phyloP scores from a whole-genome alignment of 441 rosid species.

The Kokia cookei region DNA sequence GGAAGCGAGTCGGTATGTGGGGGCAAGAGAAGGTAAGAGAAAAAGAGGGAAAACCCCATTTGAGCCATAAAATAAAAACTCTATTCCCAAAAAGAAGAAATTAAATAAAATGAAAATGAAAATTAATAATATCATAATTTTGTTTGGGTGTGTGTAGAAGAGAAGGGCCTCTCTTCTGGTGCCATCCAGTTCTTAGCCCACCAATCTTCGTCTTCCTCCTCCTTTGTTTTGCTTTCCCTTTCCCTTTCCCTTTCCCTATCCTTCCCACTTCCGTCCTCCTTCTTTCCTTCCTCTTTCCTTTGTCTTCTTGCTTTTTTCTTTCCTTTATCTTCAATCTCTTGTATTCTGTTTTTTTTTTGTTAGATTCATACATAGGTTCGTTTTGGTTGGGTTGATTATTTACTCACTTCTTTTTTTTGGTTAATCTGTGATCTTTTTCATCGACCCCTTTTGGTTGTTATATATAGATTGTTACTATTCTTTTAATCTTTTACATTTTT shows the following conservation, averaged over 20 bases:
- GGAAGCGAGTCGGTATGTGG: constrained; percentile 35
- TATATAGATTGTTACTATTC: not conserved
- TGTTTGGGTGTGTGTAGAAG: constrained; percentile 10
- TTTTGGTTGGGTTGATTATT: constrained; percentile 3
- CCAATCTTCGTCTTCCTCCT: not conserved
- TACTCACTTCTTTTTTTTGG: not conserved
- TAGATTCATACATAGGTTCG: constrained; percentile 35
- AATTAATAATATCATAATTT: not conserved
- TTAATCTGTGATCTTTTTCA: not conserved
- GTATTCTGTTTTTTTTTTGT: not conserved
- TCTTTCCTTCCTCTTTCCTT: not conserved
- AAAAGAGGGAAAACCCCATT: constrained; percentile 18
- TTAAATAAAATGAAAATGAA: not conserved
- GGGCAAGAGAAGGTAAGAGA: constrained; percentile 33
- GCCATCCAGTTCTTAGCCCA: constrained; percentile 18
- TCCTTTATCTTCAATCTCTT: not conserved
- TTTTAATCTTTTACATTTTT: not conserved
- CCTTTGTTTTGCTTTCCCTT: not conserved
- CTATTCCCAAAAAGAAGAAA: not conserved
- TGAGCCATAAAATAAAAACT: constrained; percentile 16
- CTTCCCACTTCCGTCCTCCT: not conserved
- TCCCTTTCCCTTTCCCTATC: not conserved
- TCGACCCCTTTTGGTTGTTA: not conserved
- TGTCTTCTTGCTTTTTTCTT: not conserved
- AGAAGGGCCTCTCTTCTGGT: constrained; percentile 17